Base-by-base conservation (phyloP, 306 rosid species). In the Vicia villosa region DNA sequence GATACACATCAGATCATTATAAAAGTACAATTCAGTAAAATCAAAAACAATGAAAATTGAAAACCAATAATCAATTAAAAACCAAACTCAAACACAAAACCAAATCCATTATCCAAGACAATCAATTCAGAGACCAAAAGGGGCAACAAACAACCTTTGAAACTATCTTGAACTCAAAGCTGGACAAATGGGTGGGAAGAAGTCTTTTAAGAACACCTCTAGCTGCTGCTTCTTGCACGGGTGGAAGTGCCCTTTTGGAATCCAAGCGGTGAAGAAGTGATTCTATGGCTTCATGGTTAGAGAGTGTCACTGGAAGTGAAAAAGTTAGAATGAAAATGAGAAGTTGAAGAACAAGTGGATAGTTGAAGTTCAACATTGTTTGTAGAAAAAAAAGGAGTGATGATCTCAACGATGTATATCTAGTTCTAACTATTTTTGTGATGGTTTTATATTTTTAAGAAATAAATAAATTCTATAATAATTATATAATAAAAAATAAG, bases 171-270 rank as follows among this genome's bases (percentile, higher is more conserved):
- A 94, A 84, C 17, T 81, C 55, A 68, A 91, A 91, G 72, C 88
- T 81, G 63, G 85, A 47, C 4, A 79, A 73, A 83, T 90, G 90
- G 56, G 84, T 66, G 22, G 98, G 97, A 80, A 88, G 91, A 68
- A 94, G 68, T 69, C 95, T 80, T 41, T 52, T 63, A 34, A 94
- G 85, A 75, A 94, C 71, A 64, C 70, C 87, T 69, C 63, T 56
- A 4, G 95, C 90, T 11, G 97, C 96, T 5, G 89, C 86, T 74
- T 88, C 92, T 82, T 94, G 98, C 52, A 81, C 87, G 0, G 95
- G 81, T 37, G 96, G 83, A 73, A 84, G 12, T 13, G 82, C 75
- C 30, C 89, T 68, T 67, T 88, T 86, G 55, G 88, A 87, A 56
- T 88, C 91, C 83, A 88, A 80, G 22, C 91, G 91, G 26, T 77